Base-by-base conservation (phyloP, 805 yeast species). In the Starmerella ratchasimensis region DNA sequence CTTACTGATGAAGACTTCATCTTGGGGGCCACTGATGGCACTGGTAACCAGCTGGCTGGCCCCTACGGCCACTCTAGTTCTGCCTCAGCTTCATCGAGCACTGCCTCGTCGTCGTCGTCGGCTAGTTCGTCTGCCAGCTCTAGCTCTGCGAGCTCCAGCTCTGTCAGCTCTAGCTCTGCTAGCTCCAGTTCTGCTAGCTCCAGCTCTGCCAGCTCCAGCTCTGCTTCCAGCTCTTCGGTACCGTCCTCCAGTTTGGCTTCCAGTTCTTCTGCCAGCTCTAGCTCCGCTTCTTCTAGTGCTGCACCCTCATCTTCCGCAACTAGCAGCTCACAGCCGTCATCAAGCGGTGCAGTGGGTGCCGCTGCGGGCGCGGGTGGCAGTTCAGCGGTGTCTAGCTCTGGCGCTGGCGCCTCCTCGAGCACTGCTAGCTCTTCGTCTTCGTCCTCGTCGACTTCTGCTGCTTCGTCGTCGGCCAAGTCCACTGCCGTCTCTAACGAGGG, bases 1-100 rank as follows among this genome's bases (percentile, higher is more conserved):
- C 65, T 84, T 51, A 71, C 86, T 15, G 72, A 77, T 53, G 71
- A 73, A 34, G 62, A 63, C 49, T 71, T 84, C 4, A 60, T 68
- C 51, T 59, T 84, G 42, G 79, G 72, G 11, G 65, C 71, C 30
- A 52, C 57, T n/a, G 74, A 68, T 22, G 80, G 75, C 22, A 63
- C 76, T 21, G 95, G 95, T 9, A 61, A 72, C 34, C 68, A 80
- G 45, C 52, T 55, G 39, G 42, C 41, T 31, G 57, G 57, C 31
- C 42, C 45, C 22, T 30, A 38, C 44, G 47, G 46, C 36, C 34
- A 40, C 31, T 31, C 38, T 16, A 13, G 27, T 34, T 31, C 42
- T 25, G 25, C 37, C 31, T 19, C 41, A 10, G 9, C 41, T 16
- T 29, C 42, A 38, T 21, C 30, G 28, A 23, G 39, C 31, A 20